Evolutionary conservation across 371 early-diverging fungal genomes (phyloP).

Genomic region (Mucor plumbeus): DNA sequence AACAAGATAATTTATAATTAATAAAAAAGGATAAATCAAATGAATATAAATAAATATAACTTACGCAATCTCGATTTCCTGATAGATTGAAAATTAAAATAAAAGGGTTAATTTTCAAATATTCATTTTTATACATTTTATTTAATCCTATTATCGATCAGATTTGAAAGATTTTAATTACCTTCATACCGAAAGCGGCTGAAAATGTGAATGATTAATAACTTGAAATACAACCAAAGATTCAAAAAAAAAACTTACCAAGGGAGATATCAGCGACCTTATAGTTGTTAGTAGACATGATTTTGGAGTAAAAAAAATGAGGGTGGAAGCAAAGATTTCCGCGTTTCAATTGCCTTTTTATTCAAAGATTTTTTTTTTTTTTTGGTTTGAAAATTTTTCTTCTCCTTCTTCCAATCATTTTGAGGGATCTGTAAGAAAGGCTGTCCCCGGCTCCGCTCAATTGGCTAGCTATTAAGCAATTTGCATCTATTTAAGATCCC

Average conservation of each 20-base stretch:
- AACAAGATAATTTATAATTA: constrained; percentile 55
- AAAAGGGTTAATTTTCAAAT: constrained; percentile 6
- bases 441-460: constrained; percentile 23
- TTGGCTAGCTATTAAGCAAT: not conserved
- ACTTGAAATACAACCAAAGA: not conserved
- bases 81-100: not conserved
- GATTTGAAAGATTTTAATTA: constrained; percentile 4
- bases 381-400: constrained; percentile 26
- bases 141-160: not conserved
- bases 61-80: constrained; percentile 60
- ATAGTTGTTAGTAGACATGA: constrained; percentile 36
- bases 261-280: constrained; percentile 91
- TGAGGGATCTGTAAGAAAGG: constrained; percentile 17
- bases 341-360: constrained; percentile 6
- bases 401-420: constrained; percentile 17
- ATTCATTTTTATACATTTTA: too few species aligned
- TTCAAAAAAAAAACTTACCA: constrained; percentile 56
- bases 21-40: not conserved
- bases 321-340: constrained; percentile 7
- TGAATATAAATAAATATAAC: not conserved
- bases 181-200: constrained; percentile 58
- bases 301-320: constrained; percentile 16
- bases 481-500: constrained; percentile 8
- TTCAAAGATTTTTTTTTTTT: constrained; percentile 17
- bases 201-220: not conserved